Evolutionary conservation across 371 early-diverging fungal genomes (phyloP).

Genomic region (Chytridium lagenaria): DNA sequence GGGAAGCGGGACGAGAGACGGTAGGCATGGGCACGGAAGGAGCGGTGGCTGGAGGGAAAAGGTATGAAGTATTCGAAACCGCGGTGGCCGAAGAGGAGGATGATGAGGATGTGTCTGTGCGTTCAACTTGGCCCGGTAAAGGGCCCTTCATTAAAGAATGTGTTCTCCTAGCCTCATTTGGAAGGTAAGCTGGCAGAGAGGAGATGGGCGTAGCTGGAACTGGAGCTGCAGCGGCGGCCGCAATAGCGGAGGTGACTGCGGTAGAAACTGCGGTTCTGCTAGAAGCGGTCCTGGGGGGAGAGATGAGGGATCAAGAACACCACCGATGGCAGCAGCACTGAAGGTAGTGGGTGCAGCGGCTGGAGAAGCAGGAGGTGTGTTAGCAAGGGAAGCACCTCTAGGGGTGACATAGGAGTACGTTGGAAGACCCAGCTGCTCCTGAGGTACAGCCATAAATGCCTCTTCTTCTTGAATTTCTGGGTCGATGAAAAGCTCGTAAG

Average conservation of each 20-base stretch:
- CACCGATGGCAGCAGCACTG: background rate
- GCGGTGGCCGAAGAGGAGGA: conserved; percentile 5
- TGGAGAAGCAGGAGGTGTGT: too few relatives aligned
- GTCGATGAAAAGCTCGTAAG: conserved; percentile 2
- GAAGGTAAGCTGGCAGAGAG: background rate
- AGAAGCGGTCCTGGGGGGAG: background rate
- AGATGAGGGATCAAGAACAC: background rate
- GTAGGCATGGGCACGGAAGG: background rate
- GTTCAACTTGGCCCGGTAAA: background rate
- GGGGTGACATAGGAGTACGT: background rate
- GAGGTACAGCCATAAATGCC: background rate
- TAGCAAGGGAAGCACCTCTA: background rate
- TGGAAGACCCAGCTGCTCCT: background rate
- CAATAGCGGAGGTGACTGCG: background rate
- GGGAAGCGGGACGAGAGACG: background rate
- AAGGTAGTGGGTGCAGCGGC: too few relatives aligned
- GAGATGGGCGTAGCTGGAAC: background rate
- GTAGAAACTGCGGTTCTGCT: background rate
- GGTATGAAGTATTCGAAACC: background rate
- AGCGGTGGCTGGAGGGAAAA: background rate
- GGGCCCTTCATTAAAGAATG: background rate
- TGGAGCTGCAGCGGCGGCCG: background rate
- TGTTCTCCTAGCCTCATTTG: background rate
- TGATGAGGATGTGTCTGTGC: background rate
- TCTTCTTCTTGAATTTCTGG: background rate